Evolutionary conservation across 495 filamentous ascomycete species (phyloP), one percentile per base, ranked within the genome.

Genomic region (Penicillium robsamsonii): DNA sequence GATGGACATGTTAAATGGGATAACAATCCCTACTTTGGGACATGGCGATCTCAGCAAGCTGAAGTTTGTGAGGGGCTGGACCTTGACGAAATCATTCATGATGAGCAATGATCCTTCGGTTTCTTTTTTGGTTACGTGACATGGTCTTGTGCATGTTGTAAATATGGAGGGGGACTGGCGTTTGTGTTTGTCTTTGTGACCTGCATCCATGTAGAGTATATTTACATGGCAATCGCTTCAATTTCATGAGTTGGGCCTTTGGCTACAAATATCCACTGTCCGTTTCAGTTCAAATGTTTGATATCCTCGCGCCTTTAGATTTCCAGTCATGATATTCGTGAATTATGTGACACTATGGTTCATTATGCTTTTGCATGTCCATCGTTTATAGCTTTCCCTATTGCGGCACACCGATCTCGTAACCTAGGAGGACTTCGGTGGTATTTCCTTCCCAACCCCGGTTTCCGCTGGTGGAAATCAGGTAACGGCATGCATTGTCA

Each of bases 381-480:
- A 18, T 38, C 12, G 10, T 9, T 11, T 17, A 31, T 20, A 18
- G 7, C 11, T 33, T 18, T 27, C 6, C 13, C 18, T 57, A 77
- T 30, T 68, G 61, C 25, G 73, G 72, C 57, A 85, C 72, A 5
- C 81, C 81, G 60, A 98, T 96, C 71, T 98, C 94, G 70, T 98
- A 98, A 46, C 94, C 94, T 41, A 98, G 80, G 29, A 97, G 70
- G 9, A 94, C 91, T 75, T 98, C 94, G 2, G 94, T 97, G 27
- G 80, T 86, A 29, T 78, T 84, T n/a, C 94, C 94, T 69, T 97
- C 95, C 95, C 95, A 97, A 3, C 94, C 94, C 49, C 94, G 75
- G 59, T 92, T 97, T 1, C 94, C 94, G 30, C 88, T 91, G 2
- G 89, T 87, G 2, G 89, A 93, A 45, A 98, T 81, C 85, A 98